A percentile compares a stretch with the other conserved stretches of the same genome.
Conservation (phyloP, 83 land plant species). For the Isoetes engelmannii region DNA sequence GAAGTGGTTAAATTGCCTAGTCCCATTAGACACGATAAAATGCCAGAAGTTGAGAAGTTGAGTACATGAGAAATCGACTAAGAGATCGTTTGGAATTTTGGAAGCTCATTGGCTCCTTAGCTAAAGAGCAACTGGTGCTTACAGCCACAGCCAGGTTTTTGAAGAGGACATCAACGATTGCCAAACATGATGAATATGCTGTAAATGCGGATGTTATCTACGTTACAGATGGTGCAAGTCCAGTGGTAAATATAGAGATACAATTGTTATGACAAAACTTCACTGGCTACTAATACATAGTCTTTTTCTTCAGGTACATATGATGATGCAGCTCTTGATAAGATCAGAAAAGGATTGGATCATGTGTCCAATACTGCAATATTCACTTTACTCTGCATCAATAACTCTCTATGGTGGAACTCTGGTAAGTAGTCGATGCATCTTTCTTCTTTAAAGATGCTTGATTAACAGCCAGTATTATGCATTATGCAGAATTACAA, state of each 20-base stretch:
- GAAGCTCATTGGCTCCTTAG: too few species aligned
- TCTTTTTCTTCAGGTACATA: conserved; percentile 94
- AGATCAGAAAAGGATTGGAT: conserved; percentile 86
- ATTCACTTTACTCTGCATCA: conserved; percentile 96
- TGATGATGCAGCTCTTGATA: conserved; percentile 89
- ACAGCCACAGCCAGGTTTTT: conserved; percentile 92
- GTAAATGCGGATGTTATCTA: conserved; percentile 73
- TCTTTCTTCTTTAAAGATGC: too few species aligned
- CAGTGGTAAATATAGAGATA: conserved; percentile 48
- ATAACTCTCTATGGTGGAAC: conserved; percentile 92
- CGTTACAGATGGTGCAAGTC: conserved; percentile 97
- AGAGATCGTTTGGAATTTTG: too few species aligned
- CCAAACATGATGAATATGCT: conserved; percentile 86
- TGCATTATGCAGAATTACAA: too few species aligned
- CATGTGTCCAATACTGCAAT: conserved; percentile 95
- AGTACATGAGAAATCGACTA: too few species aligned
- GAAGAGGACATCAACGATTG: conserved; percentile 59
- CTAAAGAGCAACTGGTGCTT: conserved; percentile 95
- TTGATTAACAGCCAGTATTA: too few species aligned
- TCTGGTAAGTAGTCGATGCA: conserved; percentile 72
- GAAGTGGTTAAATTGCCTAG: too few species aligned
- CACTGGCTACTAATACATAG: too few species aligned
- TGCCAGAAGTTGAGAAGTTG: too few species aligned
- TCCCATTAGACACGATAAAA: too few species aligned
- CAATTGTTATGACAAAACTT: background rate